These are phyloP conservation scores for Pichia norvegensis DNA, from an alignment of 1,139 yeast genomes.

Conservation along the genomic window DNA sequence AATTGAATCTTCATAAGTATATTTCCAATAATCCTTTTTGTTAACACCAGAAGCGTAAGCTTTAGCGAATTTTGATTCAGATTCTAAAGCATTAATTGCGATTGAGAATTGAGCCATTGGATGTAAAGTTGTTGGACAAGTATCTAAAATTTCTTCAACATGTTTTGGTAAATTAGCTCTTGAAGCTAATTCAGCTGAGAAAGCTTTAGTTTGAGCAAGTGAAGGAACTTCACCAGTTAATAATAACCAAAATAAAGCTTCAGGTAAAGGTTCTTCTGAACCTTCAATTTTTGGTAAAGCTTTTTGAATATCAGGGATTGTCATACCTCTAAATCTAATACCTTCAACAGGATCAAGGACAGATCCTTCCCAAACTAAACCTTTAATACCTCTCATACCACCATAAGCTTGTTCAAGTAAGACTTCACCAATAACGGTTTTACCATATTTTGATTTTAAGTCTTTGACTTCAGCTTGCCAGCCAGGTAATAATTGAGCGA, in stretches of 20 bases:
- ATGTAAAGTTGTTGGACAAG: constrained; percentile 79
- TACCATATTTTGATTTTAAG: constrained; percentile 82
- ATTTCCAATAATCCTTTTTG: constrained; percentile 87
- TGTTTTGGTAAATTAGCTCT: constrained; percentile 81
- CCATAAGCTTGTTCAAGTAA: constrained; percentile 95
- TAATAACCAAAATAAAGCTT: constrained; percentile 86
- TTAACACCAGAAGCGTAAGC: constrained; percentile 85
- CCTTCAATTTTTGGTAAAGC: constrained; percentile 92
- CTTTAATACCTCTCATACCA: constrained; percentile 99
- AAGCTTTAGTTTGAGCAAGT: constrained; percentile 62
- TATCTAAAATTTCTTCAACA: constrained; percentile 73
- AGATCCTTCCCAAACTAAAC: constrained; percentile 98
- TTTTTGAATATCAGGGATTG: constrained; percentile 91
- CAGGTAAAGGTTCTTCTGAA: constrained; percentile 80
- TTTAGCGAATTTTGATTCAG: constrained; percentile 83
- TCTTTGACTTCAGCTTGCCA: constrained; percentile 88
- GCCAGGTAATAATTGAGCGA: constrained; percentile 86
- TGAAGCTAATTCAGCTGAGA: constrained; percentile 78
- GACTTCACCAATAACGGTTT: constrained; percentile 89
- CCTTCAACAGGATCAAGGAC: constrained; percentile 98
- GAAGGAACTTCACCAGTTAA: constrained; percentile 88
- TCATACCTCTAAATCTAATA: constrained; percentile 95
- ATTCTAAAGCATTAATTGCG: constrained; percentile 86
- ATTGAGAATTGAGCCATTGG: constrained; percentile 97
- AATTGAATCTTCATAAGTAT: constrained; percentile 84